Evolutionary conservation across 1,139 yeast species (phyloP), one percentile per base, ranked within the genome.

Genomic region (Taphrina confusa): DNA sequence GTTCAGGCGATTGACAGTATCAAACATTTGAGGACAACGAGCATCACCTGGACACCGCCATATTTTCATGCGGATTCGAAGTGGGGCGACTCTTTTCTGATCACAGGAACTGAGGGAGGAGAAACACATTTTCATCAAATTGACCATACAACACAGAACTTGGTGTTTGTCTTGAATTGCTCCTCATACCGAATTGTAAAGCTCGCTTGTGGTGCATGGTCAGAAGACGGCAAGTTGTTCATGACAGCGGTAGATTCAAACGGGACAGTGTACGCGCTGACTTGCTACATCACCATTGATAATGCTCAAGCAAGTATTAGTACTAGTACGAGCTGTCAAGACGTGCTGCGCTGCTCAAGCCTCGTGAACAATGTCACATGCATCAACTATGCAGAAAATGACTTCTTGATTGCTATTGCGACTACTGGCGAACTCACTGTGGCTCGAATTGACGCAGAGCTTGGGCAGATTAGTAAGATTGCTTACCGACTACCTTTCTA

Each of bases 61-160:
- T 33, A 33, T n/a, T 33, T 20, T 33, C 31, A 47, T 6, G 2
- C 28, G 14, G 12, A n/a, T 1, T 20, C 42, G 6, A 31, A 42
- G 14, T 47, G 52, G 52, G 42, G 52, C 11, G 18, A 47, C 4
- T 47, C 52, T 4, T 47, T 16, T 22, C 31, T 47, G 16, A 3
- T 47, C n/a, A 47, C 52, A 25, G 52, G 52, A 18, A 47, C 22
- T 3, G 42, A 47, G 23, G 39, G 27, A 6, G 52, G 52, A 1
- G 52, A 47, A 28, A 20, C 33, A 6, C 50, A 45, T 14, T 28
- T 45, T 18, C 37, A 11, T 14, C 5, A 18, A 22, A 45, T 45
- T 4, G n/a, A 16, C 37, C 11, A 14, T 4, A 11, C 20, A 14
- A 28, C 3, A 12, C 37, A 45, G 16, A 37, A 28, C 5, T 14